Percentiles rank a stretch among this genome's conserved stretches.
Evolutionary conservation across 208 protist species (phyloP).

Genomic region (Trypanosomatidae sp.): DNA sequence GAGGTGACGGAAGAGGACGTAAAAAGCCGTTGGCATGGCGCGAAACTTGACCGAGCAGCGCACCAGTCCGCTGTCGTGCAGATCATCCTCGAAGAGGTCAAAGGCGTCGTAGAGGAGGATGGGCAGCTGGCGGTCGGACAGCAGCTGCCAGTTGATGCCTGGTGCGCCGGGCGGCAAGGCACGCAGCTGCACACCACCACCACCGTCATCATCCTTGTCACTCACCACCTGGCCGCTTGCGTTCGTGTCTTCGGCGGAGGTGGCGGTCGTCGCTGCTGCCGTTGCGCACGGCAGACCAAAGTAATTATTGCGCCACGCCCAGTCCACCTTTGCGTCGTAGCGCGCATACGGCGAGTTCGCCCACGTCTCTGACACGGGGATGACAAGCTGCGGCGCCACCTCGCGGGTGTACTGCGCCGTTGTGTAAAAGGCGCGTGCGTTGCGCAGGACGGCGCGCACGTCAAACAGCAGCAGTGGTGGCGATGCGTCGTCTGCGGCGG

Average conservation of each 20-base stretch:
- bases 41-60: constrained; percentile 48
- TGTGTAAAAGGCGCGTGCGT: constrained; percentile 40
- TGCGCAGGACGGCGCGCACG: constrained; percentile 24
- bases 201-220: too few relatives aligned
- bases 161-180: constrained; percentile 14
- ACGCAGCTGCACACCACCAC: neutral
- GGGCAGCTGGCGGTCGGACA: constrained; percentile 34
- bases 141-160: constrained; percentile 67
- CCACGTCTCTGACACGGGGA: constrained; percentile 57
- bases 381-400: constrained; percentile 18
- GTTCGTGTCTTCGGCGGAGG: too few relatives aligned
- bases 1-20: constrained; percentile 61
- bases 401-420: constrained; percentile 19
- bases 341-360: constrained; percentile 18
- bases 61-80: constrained; percentile 66
- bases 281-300: constrained; percentile 30
- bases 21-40: constrained; percentile 60
- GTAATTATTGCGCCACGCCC: constrained; percentile 74
- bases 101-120: constrained; percentile 66
- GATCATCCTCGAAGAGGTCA: constrained; percentile 71
- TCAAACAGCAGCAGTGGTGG: constrained; percentile 36
- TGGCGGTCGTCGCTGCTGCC: too few relatives aligned
- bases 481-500: neutral
- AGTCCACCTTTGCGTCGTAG: constrained; percentile 70
- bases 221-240: too few relatives aligned